Base-by-base conservation (phyloP, 169 alveolate genomes). In the Perkinsus olseni region DNA sequence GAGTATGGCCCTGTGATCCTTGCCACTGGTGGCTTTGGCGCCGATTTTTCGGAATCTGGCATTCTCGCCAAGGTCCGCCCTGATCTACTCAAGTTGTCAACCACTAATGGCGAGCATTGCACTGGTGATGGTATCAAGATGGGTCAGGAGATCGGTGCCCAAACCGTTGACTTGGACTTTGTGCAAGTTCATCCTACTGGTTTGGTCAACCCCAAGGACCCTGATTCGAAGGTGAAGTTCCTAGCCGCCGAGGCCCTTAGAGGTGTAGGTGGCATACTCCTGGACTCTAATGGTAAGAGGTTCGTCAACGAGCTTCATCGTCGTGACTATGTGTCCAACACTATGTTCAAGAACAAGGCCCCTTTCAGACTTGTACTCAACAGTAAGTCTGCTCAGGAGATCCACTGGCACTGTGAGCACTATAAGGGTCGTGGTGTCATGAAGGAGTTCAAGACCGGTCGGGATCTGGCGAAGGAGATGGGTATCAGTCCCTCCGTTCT, bases 171-270 rank as follows among this genome's bases (percentile, higher is more conserved):
- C 92, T 93, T 92, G 93, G 92, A 91, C 48, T 74, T 92, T 28
- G 95, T 92, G 11, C 93, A 95, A 93, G 93, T 95, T 8, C 94
- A 94, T 92, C 96, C 96, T 13, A 94, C 96, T 39, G 92, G 95
- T 11, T 95, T 94, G 62, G 95, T 95, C 40, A 91, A 95, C 92
- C 90, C 91, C 39, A 51, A 48, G 31, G 92, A 94, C 74, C 93
- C 95, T 62, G 92, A 45, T 94, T 92, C 92, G 48, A 94, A 92
- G 93, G 91, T 93, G 93, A 95, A 95, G 95, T 90, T 93, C 93
- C 39, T 95, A 45, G 96, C 96, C n/a, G 95, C 96, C 62, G 97
- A 95, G 91, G 93, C 93, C 92, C 95, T 94, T 24, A 93, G 97
- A 39, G 95, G 94, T 74, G 74, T 94, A 38, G 97, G 96, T 1